Conservation (phyloP, 2,329 filamentous ascomycete genomes). For the Capronia americana region DNA sequence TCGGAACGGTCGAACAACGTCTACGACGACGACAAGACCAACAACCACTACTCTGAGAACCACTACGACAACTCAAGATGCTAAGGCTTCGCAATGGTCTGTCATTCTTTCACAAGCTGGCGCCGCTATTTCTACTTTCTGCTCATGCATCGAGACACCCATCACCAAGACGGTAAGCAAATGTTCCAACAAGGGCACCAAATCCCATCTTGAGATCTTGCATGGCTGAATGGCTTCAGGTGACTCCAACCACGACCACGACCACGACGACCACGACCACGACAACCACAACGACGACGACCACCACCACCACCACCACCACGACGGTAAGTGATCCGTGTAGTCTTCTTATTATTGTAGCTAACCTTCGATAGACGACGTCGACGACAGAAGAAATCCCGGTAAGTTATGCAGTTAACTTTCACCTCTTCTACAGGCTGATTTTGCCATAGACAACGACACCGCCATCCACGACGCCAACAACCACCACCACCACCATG, state of each 20-base stretch:
- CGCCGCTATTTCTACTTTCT: slow-evolving; percentile 8
- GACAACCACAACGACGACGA: neutral
- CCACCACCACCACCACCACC: neutral
- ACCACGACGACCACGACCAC: neutral
- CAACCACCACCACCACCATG: neutral
- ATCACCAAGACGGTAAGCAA: slow-evolving; percentile 1
- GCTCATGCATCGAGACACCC: slow-evolving; percentile 9
- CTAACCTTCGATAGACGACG: neutral
- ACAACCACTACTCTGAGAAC: neutral
- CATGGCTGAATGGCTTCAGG: neutral
- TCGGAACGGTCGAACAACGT: neutral
- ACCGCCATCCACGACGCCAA: neutral
- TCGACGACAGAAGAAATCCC: neutral
- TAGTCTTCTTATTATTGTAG: neutral
- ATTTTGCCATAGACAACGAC: neutral
- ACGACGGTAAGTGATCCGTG: neutral
- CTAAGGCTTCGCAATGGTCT: slow-evolving; percentile 13
- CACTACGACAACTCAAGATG: neutral
- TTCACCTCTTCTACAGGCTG: neutral
- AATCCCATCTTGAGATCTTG: neutral
- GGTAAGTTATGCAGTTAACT: neutral
- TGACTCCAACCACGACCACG: neutral
- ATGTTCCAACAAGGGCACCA: neutral
- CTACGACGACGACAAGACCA: neutral
- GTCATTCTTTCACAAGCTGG: neutral